Base-by-base conservation (phyloP, 805 yeast species). In the Candida montana region DNA sequence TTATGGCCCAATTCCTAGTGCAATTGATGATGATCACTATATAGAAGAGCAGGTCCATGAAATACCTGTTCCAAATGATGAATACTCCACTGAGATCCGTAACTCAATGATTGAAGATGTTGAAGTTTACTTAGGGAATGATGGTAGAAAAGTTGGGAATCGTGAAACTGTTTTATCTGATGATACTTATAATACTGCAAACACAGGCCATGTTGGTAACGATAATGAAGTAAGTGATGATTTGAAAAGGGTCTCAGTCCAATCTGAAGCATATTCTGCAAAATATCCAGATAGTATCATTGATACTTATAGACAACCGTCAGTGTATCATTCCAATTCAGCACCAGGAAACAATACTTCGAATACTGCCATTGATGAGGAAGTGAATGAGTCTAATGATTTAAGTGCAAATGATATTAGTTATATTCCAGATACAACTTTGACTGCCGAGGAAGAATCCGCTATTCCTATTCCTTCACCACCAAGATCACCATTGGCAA, bases 201-300 rank as follows among this genome's bases (percentile, higher is more conserved):
- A 16, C 10, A 10, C 35, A 6, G 18, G n/a, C n/a, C n/a, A 28
- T 1, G 17, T 20, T 13, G 21, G 16, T 17, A 18, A 27, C 7
- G 40, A 26, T 9, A 26, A n/a, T 26, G 31, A 27, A 3, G 32
- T 9, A 21, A 9, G 15, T 30, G 33, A 24, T 21, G 27, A 19
- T 3, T 20, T 9, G 4, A 33, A 30, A n/a, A 35, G 38, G 32
- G 2, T 9, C 7, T 36, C 39, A 2, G 7, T 9, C 10, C 30
- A 33, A 5, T 31, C 41, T 7, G 29, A 26, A 13, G 28, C 10
- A 17, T 16, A 12, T 16, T 35, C 46, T 21, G 33, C 18, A 2
- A 35, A 37, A 19, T 53, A 53, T 37, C 52, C 58, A 10, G 55
- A 50, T 6, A 52, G 56, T 35, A 53, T 56, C 21, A 51, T 54